Conservation (phyloP, 768 basidiomycete genomes). For the Cystobasidium onofrii region DNA sequence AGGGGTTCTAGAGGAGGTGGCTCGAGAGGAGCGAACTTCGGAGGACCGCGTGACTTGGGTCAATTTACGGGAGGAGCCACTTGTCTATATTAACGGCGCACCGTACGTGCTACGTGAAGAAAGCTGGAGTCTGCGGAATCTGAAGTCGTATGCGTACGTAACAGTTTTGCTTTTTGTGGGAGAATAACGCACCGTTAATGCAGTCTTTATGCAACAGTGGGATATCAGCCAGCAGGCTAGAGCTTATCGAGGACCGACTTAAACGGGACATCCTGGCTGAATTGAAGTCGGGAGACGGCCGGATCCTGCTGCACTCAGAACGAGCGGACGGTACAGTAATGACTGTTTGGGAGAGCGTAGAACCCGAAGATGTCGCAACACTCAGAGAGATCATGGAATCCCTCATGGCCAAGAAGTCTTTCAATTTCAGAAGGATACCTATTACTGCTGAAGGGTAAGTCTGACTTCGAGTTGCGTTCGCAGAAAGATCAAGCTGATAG, state of each 20-base stretch:
- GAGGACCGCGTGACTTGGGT: constrained; percentile 73
- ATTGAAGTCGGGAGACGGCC: constrained; percentile 67
- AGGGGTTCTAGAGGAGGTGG: constrained; percentile 61
- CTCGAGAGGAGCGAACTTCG: constrained; percentile 53
- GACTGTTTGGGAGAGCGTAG: constrained; percentile 89
- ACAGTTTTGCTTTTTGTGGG: background rate
- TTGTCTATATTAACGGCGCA: constrained; percentile 83
- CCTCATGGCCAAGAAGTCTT: constrained; percentile 43
- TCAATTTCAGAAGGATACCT: constrained; percentile 76
- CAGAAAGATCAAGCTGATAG: background rate
- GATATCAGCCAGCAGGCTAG: constrained; percentile 79
- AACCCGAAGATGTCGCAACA: constrained; percentile 61
- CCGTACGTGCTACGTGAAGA: constrained; percentile 72
- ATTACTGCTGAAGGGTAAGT: constrained; percentile 74
- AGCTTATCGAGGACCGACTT: constrained; percentile 80
- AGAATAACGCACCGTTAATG: too few relatives aligned
- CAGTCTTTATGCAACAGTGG: constrained; percentile 58
- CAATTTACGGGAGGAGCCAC: constrained; percentile 73
- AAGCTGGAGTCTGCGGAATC: constrained; percentile 77
- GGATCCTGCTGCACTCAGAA: constrained; percentile 82
- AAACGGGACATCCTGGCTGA: constrained; percentile 80
- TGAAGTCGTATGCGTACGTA: constrained; percentile 62
- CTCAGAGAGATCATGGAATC: constrained; percentile 77
- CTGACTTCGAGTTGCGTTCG: background rate
- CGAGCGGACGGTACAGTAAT: constrained; percentile 75